Conservation (phyloP, 1,284 basidiomycete genomes). For the Serendipita sp. region DNA sequence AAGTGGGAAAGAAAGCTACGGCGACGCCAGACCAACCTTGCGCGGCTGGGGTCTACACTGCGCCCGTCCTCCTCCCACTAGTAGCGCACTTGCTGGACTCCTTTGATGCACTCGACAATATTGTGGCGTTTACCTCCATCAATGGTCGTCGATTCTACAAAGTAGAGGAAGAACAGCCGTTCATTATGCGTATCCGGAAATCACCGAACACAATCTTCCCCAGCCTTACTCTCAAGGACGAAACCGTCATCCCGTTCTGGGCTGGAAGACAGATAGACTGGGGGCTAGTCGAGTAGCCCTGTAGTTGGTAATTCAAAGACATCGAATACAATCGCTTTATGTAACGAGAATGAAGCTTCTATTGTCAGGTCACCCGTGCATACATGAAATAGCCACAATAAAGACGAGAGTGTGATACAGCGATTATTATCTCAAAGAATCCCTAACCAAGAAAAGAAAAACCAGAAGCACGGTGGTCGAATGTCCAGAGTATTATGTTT, state of each 20-base stretch:
- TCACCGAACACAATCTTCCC: conserved; percentile 33
- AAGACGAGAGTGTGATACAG: not conserved
- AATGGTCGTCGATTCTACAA: conserved; percentile 75
- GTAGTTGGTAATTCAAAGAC: not conserved
- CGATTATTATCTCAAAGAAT: not conserved
- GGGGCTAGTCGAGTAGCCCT: conserved; percentile 22
- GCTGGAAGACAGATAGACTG: conserved; percentile 73
- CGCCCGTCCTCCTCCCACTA: conserved; percentile 77
- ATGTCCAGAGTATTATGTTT: too few relatives aligned
- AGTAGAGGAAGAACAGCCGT: conserved; percentile 19
- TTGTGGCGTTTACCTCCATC: conserved; percentile 64
- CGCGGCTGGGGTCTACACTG: conserved; percentile 89
- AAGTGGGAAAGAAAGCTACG: conserved; percentile 64
- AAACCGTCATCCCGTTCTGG: conserved; percentile 81
- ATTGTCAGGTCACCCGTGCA: not conserved
- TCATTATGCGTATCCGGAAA: conserved; percentile 26
- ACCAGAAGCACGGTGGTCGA: not conserved
- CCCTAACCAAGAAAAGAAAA: not conserved
- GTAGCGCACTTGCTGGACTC: conserved; percentile 75
- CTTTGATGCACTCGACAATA: conserved; percentile 68
- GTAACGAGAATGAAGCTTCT: not conserved
- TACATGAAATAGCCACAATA: conserved; percentile 2
- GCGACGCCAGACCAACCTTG: conserved; percentile 61
- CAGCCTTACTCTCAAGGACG: conserved; percentile 34
- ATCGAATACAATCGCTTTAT: not conserved